These are phyloP conservation scores for Talaromyces sp. DNA, from an alignment of 2,329 filamentous ascomycete species.

Conservation along the genomic window DNA sequence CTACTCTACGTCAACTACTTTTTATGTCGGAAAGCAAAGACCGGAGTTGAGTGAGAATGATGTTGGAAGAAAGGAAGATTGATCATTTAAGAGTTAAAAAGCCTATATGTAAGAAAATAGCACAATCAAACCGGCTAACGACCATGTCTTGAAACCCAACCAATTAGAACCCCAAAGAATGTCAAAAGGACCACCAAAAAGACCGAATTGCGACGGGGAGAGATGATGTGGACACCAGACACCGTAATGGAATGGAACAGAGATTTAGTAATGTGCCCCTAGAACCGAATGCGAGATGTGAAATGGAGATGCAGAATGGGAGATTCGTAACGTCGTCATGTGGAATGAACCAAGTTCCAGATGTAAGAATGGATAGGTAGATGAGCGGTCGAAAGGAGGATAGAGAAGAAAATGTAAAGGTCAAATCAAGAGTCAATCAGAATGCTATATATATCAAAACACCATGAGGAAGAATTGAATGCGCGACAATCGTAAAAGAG, in stretches of 20 bases:
- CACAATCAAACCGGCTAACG: background rate
- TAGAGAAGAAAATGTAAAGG: background rate
- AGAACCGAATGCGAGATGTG: background rate
- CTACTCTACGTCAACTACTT: too few relatives aligned
- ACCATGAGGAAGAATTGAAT: background rate
- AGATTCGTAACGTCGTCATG: background rate
- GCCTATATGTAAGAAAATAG: background rate
- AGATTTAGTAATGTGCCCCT: background rate
- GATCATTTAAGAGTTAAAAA: background rate
- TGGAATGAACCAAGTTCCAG: background rate
- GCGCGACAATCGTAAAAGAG: background rate
- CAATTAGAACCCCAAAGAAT: background rate
- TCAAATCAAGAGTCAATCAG: background rate
- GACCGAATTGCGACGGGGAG: background rate
- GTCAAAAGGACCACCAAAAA: background rate
- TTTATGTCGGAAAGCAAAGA: too few relatives aligned
- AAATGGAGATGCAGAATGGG: background rate
- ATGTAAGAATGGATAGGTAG: background rate
- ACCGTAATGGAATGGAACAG: background rate
- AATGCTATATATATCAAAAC: slow-evolving; percentile 8
- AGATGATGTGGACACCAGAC: background rate
- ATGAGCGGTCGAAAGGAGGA: background rate
- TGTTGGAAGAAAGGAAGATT: background rate
- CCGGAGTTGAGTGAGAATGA: too few relatives aligned
- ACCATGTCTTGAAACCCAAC: background rate